phyloP scores from a whole-genome alignment of 192 early-diverging fungal genomes.

The Dissophora globulifera region DNA sequence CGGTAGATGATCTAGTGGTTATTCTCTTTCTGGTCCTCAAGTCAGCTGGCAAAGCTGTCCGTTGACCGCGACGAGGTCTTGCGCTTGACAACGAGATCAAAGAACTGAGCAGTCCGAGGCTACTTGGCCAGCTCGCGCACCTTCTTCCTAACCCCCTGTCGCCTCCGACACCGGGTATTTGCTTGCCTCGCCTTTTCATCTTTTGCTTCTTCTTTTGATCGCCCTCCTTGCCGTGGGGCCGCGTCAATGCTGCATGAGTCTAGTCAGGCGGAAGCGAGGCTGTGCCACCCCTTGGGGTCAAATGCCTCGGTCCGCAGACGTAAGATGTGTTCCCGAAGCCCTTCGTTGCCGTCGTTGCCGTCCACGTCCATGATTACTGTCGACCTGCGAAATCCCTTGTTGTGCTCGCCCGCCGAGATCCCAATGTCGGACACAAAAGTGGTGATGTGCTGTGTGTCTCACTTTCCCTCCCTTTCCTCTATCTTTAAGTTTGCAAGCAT shows the following conservation, averaged over 20 bases:
- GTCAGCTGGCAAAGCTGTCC: slow-evolving; percentile 8
- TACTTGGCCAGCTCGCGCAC: slow-evolving; percentile 4
- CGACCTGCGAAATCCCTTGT: background rate
- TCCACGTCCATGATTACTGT: slow-evolving; percentile 3
- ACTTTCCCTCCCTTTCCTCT: too few relatives aligned
- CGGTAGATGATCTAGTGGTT: background rate
- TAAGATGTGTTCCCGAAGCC: slow-evolving; percentile 1
- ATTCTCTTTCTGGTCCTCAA: slow-evolving; percentile 2
- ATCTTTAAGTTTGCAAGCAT: too few relatives aligned
- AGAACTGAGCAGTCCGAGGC: slow-evolving; percentile 2
- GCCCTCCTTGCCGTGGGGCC: too few relatives aligned
- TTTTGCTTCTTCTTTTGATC: background rate
- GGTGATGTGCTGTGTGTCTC: background rate
- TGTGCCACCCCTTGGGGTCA: slow-evolving; percentile 6
- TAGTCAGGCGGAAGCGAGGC: too few relatives aligned
- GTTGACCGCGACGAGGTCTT: background rate
- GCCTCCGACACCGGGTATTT: background rate
- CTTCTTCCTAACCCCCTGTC: background rate
- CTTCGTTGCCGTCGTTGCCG: slow-evolving; percentile 13
- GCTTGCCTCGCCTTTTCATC: slow-evolving; percentile 4
- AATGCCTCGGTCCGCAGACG: slow-evolving; percentile 2
- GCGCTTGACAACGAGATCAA: slow-evolving; percentile 9
- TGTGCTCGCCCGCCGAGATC: background rate
- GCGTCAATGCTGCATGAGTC: too few relatives aligned
- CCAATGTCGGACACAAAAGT: background rate